Evolutionary conservation across 768 basidiomycete species (phyloP), one percentile per base, ranked within the genome.

Genomic region (Leccinum arenicola): DNA sequence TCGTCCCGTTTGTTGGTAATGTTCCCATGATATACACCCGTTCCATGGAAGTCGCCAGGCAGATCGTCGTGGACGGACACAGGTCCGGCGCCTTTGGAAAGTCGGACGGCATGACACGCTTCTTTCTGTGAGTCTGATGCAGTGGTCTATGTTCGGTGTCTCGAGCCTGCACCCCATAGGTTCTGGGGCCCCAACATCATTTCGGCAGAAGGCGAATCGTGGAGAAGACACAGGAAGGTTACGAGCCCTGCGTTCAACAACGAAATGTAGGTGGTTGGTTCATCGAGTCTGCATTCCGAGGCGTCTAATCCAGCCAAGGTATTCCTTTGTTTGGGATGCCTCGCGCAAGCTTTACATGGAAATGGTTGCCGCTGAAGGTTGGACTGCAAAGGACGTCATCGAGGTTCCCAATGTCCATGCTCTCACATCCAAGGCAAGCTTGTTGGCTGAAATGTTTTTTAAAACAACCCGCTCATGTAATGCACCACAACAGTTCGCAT

Each of bases 211-310:
- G 64, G 59, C 4, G 59, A 64, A 9, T 40, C 36, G 12, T 66
- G 69, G 64, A 70, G 59, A 43, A 70, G 59, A 33, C 53, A 70
- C 40, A 57, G 69, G 59, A 64, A 35, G 45, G 62, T 68, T 8
- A 23, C 52, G 11, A 61, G 54, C 35, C 68, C 67, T 53, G 67
- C 70, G 1, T 69, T 69, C 8, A 62, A 66, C 52, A 69, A 59
- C 9, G 62, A 69, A 11, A 66, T 58, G 68, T 71, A 54, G 19
- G 69, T 61, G 27, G 31, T 33, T 15, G 19, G 4, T 35, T 12
- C 17, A 12, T 49, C 12, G 4, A 12, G 17, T 12, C 6, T 38
- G 12, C 35, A 5, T 52, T 23, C 19, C 29, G 29, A 29, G 17
- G 6, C 56, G 19, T 38, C 33, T 43, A n/a, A 64, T 52, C 15